Conservation (phyloP, 1,284 basidiomycete genomes). For the Sphagnurus paluster region DNA sequence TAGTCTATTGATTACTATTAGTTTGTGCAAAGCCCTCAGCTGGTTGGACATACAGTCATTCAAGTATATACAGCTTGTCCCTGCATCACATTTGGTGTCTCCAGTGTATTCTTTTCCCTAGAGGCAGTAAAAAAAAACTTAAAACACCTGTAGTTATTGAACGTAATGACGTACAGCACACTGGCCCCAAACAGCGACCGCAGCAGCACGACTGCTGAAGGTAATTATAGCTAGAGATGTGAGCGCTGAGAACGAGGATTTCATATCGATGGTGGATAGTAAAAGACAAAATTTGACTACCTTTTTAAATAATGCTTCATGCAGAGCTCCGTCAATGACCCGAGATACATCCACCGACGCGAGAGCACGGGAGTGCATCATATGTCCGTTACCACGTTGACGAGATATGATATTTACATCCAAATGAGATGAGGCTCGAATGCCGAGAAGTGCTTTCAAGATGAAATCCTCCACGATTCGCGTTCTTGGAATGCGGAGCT, state of each 20-base stretch:
- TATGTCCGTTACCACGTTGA: conserved; percentile 10
- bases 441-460: conserved; percentile 16
- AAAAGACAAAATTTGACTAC: background rate
- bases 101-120: conserved; percentile 39
- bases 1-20: conserved; percentile 27
- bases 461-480: background rate
- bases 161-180: conserved; percentile 35
- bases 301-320: conserved; percentile 20
- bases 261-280: conserved; percentile 24
- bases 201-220: conserved; percentile 28
- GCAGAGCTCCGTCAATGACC: conserved; percentile 18
- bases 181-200: conserved; percentile 39
- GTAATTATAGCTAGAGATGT: conserved; percentile 33
- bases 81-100: conserved; percentile 35
- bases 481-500: no score
- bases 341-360: conserved; percentile 19
- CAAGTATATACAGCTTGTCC: conserved; percentile 31
- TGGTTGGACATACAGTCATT: conserved; percentile 32
- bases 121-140: background rate
- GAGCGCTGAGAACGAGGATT: conserved; percentile 27
- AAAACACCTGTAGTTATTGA: background rate
- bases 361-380: conserved; percentile 9
- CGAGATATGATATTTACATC: background rate
- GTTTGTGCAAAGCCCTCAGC: background rate
- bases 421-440: background rate